A percentile compares a stretch with the other conserved stretches of the same genome.
phyloP scores from a whole-genome alignment of 2,329 filamentous ascomycete genomes.

The Botryotinia globosa region DNA sequence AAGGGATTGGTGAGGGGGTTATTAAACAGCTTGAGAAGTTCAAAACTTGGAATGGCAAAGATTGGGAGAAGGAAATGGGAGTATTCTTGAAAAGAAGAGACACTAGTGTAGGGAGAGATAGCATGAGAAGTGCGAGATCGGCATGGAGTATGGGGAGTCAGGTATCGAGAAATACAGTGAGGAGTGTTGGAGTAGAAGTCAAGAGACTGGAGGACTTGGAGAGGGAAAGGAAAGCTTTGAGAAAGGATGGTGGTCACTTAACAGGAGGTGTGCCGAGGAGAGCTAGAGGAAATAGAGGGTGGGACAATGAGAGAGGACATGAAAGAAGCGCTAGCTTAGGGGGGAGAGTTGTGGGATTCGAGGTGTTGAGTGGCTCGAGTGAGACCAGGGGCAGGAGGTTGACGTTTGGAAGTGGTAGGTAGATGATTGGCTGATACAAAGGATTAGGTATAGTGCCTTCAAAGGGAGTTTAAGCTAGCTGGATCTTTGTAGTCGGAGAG shows the following conservation, averaged over 20 bases:
- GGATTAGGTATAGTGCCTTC: neutral
- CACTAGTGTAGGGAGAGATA: slow-evolving; percentile 14
- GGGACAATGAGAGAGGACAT: neutral
- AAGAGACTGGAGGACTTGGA: slow-evolving; percentile 19
- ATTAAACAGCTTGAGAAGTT: slow-evolving; percentile 27
- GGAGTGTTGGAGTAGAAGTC: slow-evolving; percentile 17
- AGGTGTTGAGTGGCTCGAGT: neutral
- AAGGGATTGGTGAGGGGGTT: neutral
- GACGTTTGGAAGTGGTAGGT: neutral
- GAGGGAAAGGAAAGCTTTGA: slow-evolving; percentile 18
- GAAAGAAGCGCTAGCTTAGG: slow-evolving; percentile 3
- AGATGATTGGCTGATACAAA: neutral
- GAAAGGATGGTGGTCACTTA: slow-evolving; percentile 4
- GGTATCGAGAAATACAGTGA: neutral
- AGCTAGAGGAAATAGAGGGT: neutral
- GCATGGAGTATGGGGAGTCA: neutral
- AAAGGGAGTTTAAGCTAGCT: neutral
- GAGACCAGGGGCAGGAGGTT: slow-evolving; percentile 4
- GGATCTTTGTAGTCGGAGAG: fast-evolving
- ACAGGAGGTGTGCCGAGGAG: slow-evolving; percentile 9
- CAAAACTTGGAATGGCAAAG: slow-evolving; percentile 35
- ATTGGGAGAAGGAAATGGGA: slow-evolving; percentile 33
- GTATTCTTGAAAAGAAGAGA: slow-evolving; percentile 15
- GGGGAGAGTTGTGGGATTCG: neutral
- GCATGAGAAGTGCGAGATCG: slow-evolving; percentile 3